phyloP scores from a whole-genome alignment of 345 rosid species.

The Ailanthus altissimus region DNA sequence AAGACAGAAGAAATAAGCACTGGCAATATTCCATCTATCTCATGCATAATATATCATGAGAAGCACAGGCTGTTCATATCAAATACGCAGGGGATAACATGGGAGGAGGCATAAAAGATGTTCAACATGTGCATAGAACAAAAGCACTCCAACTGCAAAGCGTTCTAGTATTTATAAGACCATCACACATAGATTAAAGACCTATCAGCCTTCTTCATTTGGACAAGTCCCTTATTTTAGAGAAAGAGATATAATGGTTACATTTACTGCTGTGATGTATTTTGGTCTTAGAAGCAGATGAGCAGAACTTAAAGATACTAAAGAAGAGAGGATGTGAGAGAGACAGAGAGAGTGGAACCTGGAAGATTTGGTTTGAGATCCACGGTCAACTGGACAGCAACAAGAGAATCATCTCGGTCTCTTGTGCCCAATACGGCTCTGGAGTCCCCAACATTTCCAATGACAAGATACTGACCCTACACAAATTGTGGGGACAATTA shows the following conservation, averaged over 20 bases:
- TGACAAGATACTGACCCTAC: conserved; percentile 74
- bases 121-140: not conserved
- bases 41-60: not conserved
- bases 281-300: not conserved
- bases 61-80: conserved; percentile 6
- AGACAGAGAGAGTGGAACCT: conserved; percentile 45
- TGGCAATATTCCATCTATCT: not conserved
- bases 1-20: not conserved
- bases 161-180: not conserved
- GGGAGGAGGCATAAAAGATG: not conserved
- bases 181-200: not conserved
- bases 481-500: conserved; percentile 15
- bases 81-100: not conserved
- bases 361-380: conserved; percentile 99
- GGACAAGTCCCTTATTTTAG: not conserved
- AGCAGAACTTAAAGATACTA: not conserved
- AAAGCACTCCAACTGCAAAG: not conserved
- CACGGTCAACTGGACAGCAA: conserved; percentile 90
- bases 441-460: conserved; percentile 96
- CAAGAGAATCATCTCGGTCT: conserved; percentile 58
- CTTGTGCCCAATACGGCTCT: conserved; percentile 90
- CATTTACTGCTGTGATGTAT: not conserved
- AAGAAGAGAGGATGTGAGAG: not conserved
- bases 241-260: not conserved
- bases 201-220: not conserved